phyloP scores from a whole-genome alignment of 495 filamentous ascomycete species.

The Penicillium cataractarum region DNA sequence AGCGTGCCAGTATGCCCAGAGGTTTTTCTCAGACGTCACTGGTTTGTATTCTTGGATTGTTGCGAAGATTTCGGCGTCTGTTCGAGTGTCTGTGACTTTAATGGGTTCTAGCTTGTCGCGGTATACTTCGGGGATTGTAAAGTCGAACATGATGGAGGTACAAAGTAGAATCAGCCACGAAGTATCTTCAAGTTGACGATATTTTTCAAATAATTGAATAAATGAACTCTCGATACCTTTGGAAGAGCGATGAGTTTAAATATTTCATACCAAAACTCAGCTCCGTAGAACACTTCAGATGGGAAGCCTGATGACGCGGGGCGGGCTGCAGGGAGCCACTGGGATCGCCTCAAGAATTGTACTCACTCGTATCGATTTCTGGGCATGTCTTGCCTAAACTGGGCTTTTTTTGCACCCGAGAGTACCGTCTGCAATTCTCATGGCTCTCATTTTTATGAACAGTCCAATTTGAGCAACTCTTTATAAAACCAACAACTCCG shows the following conservation, averaged over 20 bases:
- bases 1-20: neutral
- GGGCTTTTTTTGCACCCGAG: neutral
- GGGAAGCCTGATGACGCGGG: neutral
- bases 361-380: neutral
- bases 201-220: neutral
- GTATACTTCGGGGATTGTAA: neutral
- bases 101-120: neutral
- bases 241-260: neutral
- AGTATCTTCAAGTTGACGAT: neutral
- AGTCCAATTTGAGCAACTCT: neutral
- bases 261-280: neutral
- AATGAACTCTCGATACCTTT: neutral
- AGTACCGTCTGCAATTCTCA: neutral
- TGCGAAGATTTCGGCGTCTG: neutral
- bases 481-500: neutral
- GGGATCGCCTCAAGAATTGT: neutral
- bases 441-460: neutral
- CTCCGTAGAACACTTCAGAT: neutral
- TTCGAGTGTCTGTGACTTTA: neutral
- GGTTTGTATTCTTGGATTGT: neutral
- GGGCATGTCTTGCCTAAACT: neutral
- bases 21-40: neutral
- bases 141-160: neutral
- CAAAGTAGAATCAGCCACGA: neutral
- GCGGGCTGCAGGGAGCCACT: neutral